Conservation (phyloP, 345 rosid genomes). For the Ceriops tagal region DNA sequence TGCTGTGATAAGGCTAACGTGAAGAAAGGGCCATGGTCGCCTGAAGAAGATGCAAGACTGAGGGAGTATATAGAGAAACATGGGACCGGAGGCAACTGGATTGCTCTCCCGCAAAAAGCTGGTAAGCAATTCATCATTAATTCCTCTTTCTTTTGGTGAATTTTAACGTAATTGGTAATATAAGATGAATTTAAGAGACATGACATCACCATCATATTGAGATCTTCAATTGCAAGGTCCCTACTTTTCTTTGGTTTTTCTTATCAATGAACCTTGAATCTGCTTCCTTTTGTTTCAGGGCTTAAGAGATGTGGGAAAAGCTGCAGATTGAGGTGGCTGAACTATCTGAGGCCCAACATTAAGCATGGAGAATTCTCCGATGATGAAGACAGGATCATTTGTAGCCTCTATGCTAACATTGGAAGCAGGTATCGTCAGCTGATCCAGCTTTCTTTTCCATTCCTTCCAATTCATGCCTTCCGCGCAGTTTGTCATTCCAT, state of each 20-base stretch:
- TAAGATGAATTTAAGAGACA: neutral
- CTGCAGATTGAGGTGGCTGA: slow-evolving; percentile 35
- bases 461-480: neutral
- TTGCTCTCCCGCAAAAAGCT: slow-evolving; percentile 31
- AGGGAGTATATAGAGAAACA: slow-evolving; percentile 25
- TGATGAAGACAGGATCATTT: slow-evolving; percentile 31
- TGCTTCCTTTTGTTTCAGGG: slow-evolving; percentile 11
- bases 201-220: too few relatives aligned
- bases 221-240: neutral
- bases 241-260: neutral
- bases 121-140: slow-evolving; percentile 8
- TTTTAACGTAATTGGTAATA: neutral
- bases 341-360: slow-evolving; percentile 35
- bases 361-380: slow-evolving; percentile 34
- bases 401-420: slow-evolving; percentile 31
- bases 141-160: neutral
- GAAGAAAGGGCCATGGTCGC: slow-evolving; percentile 36
- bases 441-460: neutral
- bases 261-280: neutral
- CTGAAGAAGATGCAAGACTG: slow-evolving; percentile 30
- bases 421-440: slow-evolving; percentile 26
- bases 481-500: neutral
- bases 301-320: slow-evolving; percentile 35
- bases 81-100: slow-evolving; percentile 30
- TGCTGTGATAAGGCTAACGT: slow-evolving; percentile 29